These are phyloP conservation scores for Ramularia collo-cygni DNA, from an alignment of 2,329 filamentous ascomycete species.

Conservation along the genomic window DNA sequence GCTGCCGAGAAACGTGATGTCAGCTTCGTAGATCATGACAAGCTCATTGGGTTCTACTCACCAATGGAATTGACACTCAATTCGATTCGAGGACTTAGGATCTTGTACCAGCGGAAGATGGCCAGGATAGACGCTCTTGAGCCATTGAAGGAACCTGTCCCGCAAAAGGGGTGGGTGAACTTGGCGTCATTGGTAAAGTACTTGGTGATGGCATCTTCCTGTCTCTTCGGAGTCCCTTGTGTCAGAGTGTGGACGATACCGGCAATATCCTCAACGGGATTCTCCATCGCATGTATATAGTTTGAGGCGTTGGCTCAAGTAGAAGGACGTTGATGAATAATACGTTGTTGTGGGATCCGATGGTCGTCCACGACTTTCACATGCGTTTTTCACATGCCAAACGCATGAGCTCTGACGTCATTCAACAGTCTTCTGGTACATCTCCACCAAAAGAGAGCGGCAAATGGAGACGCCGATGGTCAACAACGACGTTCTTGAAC, in stretches of 20 bases:
- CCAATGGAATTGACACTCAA: conserved; percentile 58
- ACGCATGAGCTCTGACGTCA: too few relatives aligned
- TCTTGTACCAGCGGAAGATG: conserved; percentile 80
- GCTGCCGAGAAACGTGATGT: conserved; percentile 39
- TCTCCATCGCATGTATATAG: conserved; percentile 19
- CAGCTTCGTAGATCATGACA: not conserved
- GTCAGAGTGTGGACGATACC: conserved; percentile 62
- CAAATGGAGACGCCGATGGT: conserved; percentile 73
- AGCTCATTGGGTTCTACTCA: conserved; percentile 21
- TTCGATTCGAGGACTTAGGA: conserved; percentile 67
- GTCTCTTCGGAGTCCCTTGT: conserved; percentile 58
- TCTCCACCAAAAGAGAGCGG: conserved; percentile 49
- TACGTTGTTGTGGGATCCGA: too few relatives aligned
- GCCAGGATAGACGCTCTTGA: conserved; percentile 61
- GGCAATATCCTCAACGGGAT: conserved; percentile 52
- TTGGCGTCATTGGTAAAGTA: conserved; percentile 67
- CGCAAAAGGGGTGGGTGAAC: conserved; percentile 74
- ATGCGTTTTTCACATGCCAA: too few relatives aligned
- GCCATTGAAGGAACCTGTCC: conserved; percentile 53
- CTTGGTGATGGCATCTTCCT: conserved; percentile 57
- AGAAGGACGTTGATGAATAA: too few relatives aligned
- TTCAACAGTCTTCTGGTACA: conserved; percentile 46
- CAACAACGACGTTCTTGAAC: conserved; percentile 71
- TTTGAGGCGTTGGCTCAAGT: too few relatives aligned
- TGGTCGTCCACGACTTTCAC: too few relatives aligned